Conservation (phyloP, 192 early-diverging fungal genomes). For the Linnemannia elongata region DNA sequence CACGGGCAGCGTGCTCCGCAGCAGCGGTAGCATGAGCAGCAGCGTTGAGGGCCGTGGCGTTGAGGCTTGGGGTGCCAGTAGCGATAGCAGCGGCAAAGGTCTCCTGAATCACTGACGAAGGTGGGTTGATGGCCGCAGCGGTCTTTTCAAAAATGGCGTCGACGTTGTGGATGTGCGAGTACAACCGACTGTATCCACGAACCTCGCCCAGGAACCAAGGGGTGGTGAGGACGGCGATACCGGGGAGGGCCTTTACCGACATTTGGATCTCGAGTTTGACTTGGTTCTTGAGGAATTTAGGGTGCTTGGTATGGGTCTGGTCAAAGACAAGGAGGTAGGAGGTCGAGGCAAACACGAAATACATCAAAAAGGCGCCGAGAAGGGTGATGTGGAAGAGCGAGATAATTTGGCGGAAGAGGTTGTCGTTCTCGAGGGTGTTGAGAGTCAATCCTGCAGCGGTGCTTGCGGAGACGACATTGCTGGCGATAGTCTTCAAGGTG, state of each 20-base stretch:
- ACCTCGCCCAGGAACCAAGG: slow-evolving; percentile 96
- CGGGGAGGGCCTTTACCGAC: slow-evolving; percentile 83
- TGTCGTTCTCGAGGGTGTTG: slow-evolving; percentile 64
- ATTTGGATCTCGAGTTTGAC: slow-evolving; percentile 88
- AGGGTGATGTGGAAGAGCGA: slow-evolving; percentile 81
- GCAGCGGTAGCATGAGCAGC: slow-evolving; percentile 18
- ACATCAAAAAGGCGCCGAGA: slow-evolving; percentile 83
- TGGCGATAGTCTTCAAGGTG: slow-evolving; percentile 35
- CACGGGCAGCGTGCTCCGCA: slow-evolving; percentile 16
- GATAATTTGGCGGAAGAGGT: slow-evolving; percentile 77
- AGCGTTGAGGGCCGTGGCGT: slow-evolving; percentile 31
- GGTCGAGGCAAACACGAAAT: slow-evolving; percentile 80
- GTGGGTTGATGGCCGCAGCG: slow-evolving; percentile 14
- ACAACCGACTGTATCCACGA: slow-evolving; percentile 88
- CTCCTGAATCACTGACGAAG: slow-evolving; percentile 39
- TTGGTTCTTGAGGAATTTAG: slow-evolving; percentile 94
- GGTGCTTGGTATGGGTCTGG: slow-evolving; percentile 90
- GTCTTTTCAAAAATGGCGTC: slow-evolving; percentile 53
- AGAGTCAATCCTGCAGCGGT: slow-evolving; percentile 48
- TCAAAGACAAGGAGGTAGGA: slow-evolving; percentile 93
- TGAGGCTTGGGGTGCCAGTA: slow-evolving; percentile 2
- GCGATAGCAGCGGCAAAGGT: slow-evolving; percentile 42
- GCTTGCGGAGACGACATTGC: slow-evolving; percentile 50
- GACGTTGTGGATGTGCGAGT: slow-evolving; percentile 64
- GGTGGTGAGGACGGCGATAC: slow-evolving; percentile 84